Base-by-base conservation (phyloP, 2,329 filamentous ascomycete genomes). In the Talaromyces sp. region DNA sequence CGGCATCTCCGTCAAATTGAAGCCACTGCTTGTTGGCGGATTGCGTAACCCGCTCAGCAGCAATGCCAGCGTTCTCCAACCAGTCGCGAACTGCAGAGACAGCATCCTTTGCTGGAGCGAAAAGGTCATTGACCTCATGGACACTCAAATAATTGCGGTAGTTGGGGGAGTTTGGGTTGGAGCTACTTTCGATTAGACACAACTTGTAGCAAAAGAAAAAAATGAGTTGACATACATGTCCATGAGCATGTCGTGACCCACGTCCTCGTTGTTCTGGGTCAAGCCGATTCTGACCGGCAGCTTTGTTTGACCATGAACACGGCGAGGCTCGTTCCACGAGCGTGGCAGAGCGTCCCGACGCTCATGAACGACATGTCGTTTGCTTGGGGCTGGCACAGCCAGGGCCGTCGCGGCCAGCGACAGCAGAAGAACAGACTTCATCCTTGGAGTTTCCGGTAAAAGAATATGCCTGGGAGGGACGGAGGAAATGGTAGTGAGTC, bases 21-120 rank as follows among this genome's bases (percentile, higher is more conserved):
- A 79, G 67, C 76, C 76, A 79, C 51, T 73, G 70, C 51, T 70
- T 70, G 59, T 73, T 73, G 27, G 61, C 58, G 0, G 71, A 72
- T 19, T 69, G 69, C 1, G 64, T 65, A 32, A 73, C 57, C 1
- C 70, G 69, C n/a, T 65, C 55, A 9, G 56, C 21, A 7, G 64
- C 48, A 48, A 73, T 66, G 1, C 71, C 69, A 12, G 68, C 62
- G 2, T 58, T 64, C n/a, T 68, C 64, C 8, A 73, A 52, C 70
- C 71, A 73, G 17, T 60, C 54, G 48, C 65, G 65, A 4, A 76
- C 72, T 10, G 64, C 64, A 41, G 68, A 64, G 12, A 70, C 67
- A 1, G 66, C 67, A 14, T 68, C 66, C 19, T 68, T 53, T 12
- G 66, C 66, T 5, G 75, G 74, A 0, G 74, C 71, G 59, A 76